Evolutionary conservation across 176 grass and related monocot genomes (phyloP), one percentile per base, ranked within the genome.

Genomic region (Urochloa ruziziensis): DNA sequence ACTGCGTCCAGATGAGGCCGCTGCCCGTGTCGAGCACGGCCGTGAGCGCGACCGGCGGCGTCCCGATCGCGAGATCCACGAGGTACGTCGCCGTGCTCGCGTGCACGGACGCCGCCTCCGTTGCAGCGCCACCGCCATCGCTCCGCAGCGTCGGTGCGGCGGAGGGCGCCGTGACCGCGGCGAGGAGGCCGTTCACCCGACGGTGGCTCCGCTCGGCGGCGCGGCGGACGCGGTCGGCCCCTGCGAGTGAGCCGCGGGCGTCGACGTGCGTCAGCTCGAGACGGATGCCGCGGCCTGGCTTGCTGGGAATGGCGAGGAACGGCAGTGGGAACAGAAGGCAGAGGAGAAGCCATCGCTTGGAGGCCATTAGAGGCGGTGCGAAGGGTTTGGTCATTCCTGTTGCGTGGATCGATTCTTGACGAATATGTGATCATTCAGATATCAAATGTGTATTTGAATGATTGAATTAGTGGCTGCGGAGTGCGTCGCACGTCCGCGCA

Each of bases 1-100:
- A 94, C 80, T 94, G 94, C 51, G 94, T 97, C 94, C 94, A 97
- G 62, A 90, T 84, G 78, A 94, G 91, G 66, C 93, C 91, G 70
- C 91, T 97, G 21, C 94, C 94, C 9, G 89, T 97, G 86, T 97
- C 91, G 73, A 91, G 78, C 42, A 96, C 88, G 71, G 84, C 88
- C 54, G 91, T 79, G 34, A 93, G 39, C 24, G 80, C 24, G 0
- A 89, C 47, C 28, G 79, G 86, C 28, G 89, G 94, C 49, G 86
- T 89, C 40, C 94, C 89, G 33, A 97, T 91, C 72, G 77, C 70
- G 77, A 93, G 21, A 40, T 89, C 81, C 14, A 97, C 86, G 69
- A 97, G 70, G 76, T 91, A 93, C n/a, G 88, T 84, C 58, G 62
- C 80, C 11, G 85, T 86, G 78, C 89, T 94, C 25, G 82, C 73